Percentiles rank a stretch among this genome's conserved stretches.
These are phyloP conservation scores for Fragaria nilgerrensis DNA, from an alignment of 306 rosid species.

Conservation along the genomic window DNA sequence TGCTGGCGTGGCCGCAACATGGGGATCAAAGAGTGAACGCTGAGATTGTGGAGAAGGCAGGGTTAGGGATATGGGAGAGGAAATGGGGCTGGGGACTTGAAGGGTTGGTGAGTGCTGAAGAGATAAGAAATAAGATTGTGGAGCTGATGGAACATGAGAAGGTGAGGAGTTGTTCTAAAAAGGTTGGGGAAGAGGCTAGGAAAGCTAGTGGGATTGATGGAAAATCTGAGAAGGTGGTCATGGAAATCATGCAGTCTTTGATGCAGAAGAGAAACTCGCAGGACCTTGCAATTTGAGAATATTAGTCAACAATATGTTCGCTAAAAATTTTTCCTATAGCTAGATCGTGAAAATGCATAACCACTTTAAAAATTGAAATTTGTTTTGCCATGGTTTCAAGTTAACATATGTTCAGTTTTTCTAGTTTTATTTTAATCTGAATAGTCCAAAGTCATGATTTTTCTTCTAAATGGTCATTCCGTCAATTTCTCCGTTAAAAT, in stretches of 20 bases:
- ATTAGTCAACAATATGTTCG: not conserved
- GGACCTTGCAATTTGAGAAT: too few species aligned
- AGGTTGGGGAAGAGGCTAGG: slow-evolving; percentile 20
- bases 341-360: not conserved
- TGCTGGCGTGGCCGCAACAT: slow-evolving; percentile 32
- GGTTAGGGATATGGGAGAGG: slow-evolving; percentile 28
- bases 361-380: too few species aligned
- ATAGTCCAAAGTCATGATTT: too few species aligned
- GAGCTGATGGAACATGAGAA: slow-evolving; percentile 17
- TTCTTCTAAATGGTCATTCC: too few species aligned
- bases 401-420: too few species aligned
- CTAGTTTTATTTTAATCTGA: too few species aligned
- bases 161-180: slow-evolving; percentile 17
- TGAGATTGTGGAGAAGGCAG: slow-evolving; percentile 21
- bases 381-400: too few species aligned
- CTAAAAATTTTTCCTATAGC: not conserved
- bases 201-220: slow-evolving; percentile 19
- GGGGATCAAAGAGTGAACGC: slow-evolving; percentile 27
- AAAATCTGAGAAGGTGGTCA: slow-evolving; percentile 23
- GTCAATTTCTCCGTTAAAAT: too few species aligned
- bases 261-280: slow-evolving; percentile 4
- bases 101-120: slow-evolving; percentile 23
- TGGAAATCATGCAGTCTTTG: not conserved
- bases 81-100: slow-evolving; percentile 22
- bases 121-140: slow-evolving; percentile 7